These are phyloP conservation scores for Botrytis elliptica DNA, from an alignment of 2,329 filamentous ascomycete species.

Conservation along the genomic window DNA sequence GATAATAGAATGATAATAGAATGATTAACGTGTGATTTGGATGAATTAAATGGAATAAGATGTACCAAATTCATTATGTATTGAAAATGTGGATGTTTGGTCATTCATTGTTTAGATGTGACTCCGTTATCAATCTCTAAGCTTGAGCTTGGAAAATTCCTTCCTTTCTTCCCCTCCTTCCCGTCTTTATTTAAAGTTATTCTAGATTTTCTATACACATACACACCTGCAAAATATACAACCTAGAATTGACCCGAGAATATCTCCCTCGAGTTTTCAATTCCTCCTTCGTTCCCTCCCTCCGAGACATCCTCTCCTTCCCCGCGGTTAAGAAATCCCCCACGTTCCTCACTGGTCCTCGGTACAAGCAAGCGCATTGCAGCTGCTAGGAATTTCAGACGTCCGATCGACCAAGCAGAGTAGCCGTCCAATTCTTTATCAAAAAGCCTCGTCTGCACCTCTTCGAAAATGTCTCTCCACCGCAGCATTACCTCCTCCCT, in stretches of 20 bases:
- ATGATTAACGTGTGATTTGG: background rate
- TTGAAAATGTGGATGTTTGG: slow-evolving; percentile 1
- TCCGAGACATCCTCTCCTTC: background rate
- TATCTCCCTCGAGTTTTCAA: too few relatives aligned
- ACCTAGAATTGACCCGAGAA: background rate
- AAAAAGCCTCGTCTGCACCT: background rate
- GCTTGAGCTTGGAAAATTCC: background rate
- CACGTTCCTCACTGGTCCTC: slow-evolving; percentile 1
- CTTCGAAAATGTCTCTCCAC: slow-evolving; percentile 10
- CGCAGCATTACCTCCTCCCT: slow-evolving; percentile 10
- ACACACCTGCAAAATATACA: background rate
- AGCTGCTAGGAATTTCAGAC: slow-evolving; percentile 2
- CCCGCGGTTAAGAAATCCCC: slow-evolving; percentile 8
- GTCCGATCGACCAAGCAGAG: background rate
- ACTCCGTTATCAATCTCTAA: slow-evolving; percentile 16
- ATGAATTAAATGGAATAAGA: background rate
- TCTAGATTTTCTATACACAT: background rate
- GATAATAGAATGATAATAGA: background rate
- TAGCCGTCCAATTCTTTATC: slow-evolving; percentile 1
- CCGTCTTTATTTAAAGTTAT: background rate
- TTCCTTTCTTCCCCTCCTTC: background rate
- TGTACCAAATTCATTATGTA: slow-evolving; percentile 3
- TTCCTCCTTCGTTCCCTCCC: background rate
- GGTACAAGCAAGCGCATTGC: slow-evolving; percentile 12
- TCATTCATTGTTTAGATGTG: background rate